These are phyloP conservation scores for Chaetomidium leptoderma DNA, from an alignment of 495 filamentous ascomycete species.

Conservation along the genomic window DNA sequence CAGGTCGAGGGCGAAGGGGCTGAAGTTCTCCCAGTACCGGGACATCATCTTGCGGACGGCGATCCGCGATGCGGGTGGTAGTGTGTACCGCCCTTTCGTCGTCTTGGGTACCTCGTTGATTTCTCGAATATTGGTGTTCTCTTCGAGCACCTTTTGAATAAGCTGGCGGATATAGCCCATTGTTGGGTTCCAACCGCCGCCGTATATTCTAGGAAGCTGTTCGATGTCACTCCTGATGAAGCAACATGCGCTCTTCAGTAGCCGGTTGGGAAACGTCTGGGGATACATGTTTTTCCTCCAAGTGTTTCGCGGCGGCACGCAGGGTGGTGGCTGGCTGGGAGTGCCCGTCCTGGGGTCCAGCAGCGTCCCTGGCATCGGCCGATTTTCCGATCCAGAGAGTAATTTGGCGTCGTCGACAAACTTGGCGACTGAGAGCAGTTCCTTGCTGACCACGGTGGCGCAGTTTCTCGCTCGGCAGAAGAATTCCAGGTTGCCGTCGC, in stretches of 20 bases:
- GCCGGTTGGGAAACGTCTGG: slow-evolving; percentile 58
- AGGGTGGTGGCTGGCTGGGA: slow-evolving; percentile 17
- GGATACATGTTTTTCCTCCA: too few species aligned
- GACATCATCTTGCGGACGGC: slow-evolving; percentile 70
- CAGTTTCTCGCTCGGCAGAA: slow-evolving; percentile 50
- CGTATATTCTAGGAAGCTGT: slow-evolving; percentile 29
- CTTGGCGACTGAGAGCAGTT: slow-evolving; percentile 52
- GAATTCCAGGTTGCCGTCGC: slow-evolving; percentile 55
- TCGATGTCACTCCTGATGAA: slow-evolving; percentile 34
- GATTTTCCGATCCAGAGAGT: slow-evolving; percentile 35
- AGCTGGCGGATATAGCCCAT: slow-evolving; percentile 43
- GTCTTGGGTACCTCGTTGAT: slow-evolving; percentile 30
- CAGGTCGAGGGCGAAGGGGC: slow-evolving; percentile 68
- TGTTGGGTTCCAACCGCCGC: slow-evolving; percentile 23
- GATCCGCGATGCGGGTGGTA: slow-evolving; percentile 38
- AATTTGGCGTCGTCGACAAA: slow-evolving; percentile 52
- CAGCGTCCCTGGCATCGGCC: slow-evolving; percentile 65
- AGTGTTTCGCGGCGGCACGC: neutral
- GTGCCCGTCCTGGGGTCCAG: slow-evolving; percentile 39
- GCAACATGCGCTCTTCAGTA: slow-evolving; percentile 42
- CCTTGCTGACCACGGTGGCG: slow-evolving; percentile 46
- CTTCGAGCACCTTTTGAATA: slow-evolving; percentile 41
- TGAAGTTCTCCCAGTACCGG: slow-evolving; percentile 73
- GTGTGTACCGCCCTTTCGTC: slow-evolving; percentile 10
- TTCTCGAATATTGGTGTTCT: slow-evolving; percentile 25